Base-by-base conservation (phyloP, 2,329 filamentous ascomycete species). In the Aspergillus sp. region DNA sequence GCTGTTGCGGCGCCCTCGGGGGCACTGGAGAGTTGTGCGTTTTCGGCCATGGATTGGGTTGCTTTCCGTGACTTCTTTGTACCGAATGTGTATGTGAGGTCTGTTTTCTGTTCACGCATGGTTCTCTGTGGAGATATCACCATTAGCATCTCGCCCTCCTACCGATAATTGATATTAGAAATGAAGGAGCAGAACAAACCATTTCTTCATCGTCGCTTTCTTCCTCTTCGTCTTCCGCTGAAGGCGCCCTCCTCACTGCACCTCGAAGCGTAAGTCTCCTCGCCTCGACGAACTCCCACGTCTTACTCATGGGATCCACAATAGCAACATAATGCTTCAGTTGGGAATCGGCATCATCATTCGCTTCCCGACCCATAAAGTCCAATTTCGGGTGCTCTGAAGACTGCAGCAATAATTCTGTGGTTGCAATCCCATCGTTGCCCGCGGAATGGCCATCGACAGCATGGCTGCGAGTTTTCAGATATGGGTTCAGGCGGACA, bases 321-420 rank as follows among this genome's bases (percentile, higher is more conserved):
- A 88, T 75, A 51, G 82, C 85, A 58, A 87, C 70, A 63, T 87
- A 88, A 72, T 88, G 84, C 62, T 82, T 82, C 56, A 84, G 69
- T 58, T 81, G 73, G 30, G 78, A 79, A 56, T 85, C 80, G 49
- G 79, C 75, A 41, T 77, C 74, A 54, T 83, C 79, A 57, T 80
- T 78, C 26, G 74, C 74, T 64, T 80, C 77, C 36, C 75, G 76
- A 20, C 82, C 85, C 18, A 78, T 77, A 64, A 85, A 87, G 70
- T 87, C 84, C 53, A 88, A 77, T 52, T 80, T 83, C 13, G 82
- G 76, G 62, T 88, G 85, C 48, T 81, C 75, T 24, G 84, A 85
- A 5, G 85, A 85, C 59, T 87, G 84, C 9, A 87, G 78, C 36
- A 87, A 77, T 6, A 87, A 68, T 55, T 84, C 79, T 42, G 81